Evolutionary conservation across 106 monocot species (phyloP).

Genomic region (Alisma plantagoaquatica): DNA sequence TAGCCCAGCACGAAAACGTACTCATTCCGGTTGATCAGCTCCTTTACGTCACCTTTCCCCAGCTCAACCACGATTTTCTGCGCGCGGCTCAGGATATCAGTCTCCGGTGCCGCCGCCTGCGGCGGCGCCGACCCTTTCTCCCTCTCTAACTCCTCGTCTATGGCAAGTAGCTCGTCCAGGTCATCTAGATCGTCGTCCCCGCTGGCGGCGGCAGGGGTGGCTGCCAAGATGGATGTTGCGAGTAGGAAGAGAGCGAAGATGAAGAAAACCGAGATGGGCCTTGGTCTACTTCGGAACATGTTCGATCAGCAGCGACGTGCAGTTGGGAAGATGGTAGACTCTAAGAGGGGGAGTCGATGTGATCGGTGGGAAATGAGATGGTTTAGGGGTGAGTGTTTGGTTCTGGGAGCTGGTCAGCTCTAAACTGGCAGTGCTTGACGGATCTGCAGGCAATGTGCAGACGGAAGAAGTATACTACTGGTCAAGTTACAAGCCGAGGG

Average conservation of each 20-base stretch:
- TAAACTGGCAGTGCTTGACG: too few relatives aligned
- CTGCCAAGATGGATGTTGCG: slow-evolving; percentile 2
- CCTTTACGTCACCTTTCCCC: slow-evolving; percentile 59
- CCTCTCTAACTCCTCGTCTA: slow-evolving; percentile 69
- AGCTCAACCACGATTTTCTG: slow-evolving; percentile 73
- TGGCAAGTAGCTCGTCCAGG: slow-evolving; percentile 64
- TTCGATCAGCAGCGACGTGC: too few relatives aligned
- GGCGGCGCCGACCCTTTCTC: neutral
- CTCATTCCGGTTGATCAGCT: slow-evolving; percentile 50
- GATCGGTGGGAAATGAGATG: too few relatives aligned
- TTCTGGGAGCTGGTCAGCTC: too few relatives aligned
- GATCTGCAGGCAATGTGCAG: too few relatives aligned
- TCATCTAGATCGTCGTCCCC: slow-evolving; percentile 44
- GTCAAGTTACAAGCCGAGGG: too few relatives aligned
- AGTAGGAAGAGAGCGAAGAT: slow-evolving; percentile 14
- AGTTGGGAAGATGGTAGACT: too few relatives aligned
- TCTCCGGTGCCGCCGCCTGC: slow-evolving; percentile 21
- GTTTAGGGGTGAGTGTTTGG: too few relatives aligned
- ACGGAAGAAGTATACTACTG: too few relatives aligned
- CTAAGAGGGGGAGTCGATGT: too few relatives aligned
- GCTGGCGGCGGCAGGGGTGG: neutral
- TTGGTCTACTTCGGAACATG: too few relatives aligned
- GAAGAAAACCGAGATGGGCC: too few relatives aligned
- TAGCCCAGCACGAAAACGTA: slow-evolving; percentile 73
- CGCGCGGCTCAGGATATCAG: slow-evolving; percentile 47